Evolutionary conservation across 345 rosid genomes (phyloP), one percentile per base, ranked within the genome.

Genomic region (Corchorus capsularis): DNA sequence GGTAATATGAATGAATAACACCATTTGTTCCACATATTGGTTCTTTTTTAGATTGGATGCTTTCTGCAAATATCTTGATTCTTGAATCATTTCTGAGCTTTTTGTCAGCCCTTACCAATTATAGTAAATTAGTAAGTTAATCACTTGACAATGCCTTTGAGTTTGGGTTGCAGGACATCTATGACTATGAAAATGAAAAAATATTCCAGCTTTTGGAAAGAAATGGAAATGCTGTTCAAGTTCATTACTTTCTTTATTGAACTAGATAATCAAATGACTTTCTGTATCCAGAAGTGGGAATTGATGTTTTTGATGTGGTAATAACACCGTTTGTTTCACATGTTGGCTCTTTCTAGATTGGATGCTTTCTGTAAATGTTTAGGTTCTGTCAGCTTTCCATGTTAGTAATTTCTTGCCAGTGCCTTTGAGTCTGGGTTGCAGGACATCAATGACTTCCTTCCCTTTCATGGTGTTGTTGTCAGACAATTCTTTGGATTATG

Each of bases 261-360:
- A 27, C 27, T 27, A 27, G 27, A 27, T 27, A 27, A 27, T 27
- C 27, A 27, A 27, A 27, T 27, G 27, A 27, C 27, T 27, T 27
- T 27, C 27, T 9, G 52, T 4, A 34, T 63, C 57, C 37, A 62
- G 46, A 66, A 27, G 66, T 54, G 59, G 83, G 68, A 79, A 49
- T 53, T 41, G 64, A 27, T n/a, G n/a, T 39, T 66, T 60, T 17
- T 13, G 20, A 32, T 68, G 49, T 49, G 35, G 35, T 39, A 15
- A 27, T 68, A 64, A 4, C 4, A 6, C 9, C 4, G 1, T n/a
- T 41, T 64, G 27, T 64, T 64, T 17, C 50, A n/a, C n/a, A n/a
- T 41, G 39, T 41, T n/a, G 27, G 69, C n/a, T 64, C 69, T 41
- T 39, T 39, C 9, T 39, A 64, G 69, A 22, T 39, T 17, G 45